These are phyloP conservation scores for Osmanthus fragrans DNA, from an alignment of 257 asterid species.

Conservation along the genomic window DNA sequence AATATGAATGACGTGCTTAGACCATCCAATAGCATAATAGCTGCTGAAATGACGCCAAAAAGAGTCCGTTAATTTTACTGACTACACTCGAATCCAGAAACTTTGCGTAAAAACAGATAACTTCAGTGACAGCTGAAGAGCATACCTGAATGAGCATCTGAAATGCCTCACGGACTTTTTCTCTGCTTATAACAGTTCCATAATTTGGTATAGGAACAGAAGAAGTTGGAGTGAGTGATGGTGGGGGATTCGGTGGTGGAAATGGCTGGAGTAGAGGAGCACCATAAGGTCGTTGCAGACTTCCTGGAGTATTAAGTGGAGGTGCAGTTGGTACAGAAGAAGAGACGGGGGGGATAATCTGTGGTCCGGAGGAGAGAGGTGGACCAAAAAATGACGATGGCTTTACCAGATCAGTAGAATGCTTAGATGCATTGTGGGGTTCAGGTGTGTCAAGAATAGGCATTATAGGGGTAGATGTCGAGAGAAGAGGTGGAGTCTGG, in stretches of 20 bases:
- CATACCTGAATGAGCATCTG: constrained; percentile 80
- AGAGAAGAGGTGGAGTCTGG: constrained; percentile 49
- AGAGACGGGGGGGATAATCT: constrained; percentile 60
- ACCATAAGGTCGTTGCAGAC: constrained; percentile 77
- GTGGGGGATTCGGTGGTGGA: constrained; percentile 98
- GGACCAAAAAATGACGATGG: constrained; percentile 83
- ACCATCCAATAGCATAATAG: not conserved
- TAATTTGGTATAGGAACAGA: constrained; percentile 49
- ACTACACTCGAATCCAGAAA: not conserved
- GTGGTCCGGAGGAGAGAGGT: constrained; percentile 60
- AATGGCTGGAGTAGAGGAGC: constrained; percentile 98
- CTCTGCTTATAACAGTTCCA: constrained; percentile 63
- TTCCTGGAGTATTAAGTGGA: constrained; percentile 60
- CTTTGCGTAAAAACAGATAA: constrained; percentile 1
- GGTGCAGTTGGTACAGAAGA: constrained; percentile 80
- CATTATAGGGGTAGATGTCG: constrained; percentile 55
- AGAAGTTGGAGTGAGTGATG: constrained; percentile 76
- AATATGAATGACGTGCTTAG: not conserved
- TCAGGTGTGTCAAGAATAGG: constrained; percentile 59
- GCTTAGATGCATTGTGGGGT: constrained; percentile 39
- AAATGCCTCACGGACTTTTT: constrained; percentile 86
- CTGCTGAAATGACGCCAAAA: not conserved
- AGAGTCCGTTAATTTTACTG: not conserved
- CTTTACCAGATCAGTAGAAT: constrained; percentile 71
- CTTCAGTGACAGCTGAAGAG: not conserved